Base-by-base conservation (phyloP, 2,329 filamentous ascomycete genomes). In the Colletotrichum siamense region DNA sequence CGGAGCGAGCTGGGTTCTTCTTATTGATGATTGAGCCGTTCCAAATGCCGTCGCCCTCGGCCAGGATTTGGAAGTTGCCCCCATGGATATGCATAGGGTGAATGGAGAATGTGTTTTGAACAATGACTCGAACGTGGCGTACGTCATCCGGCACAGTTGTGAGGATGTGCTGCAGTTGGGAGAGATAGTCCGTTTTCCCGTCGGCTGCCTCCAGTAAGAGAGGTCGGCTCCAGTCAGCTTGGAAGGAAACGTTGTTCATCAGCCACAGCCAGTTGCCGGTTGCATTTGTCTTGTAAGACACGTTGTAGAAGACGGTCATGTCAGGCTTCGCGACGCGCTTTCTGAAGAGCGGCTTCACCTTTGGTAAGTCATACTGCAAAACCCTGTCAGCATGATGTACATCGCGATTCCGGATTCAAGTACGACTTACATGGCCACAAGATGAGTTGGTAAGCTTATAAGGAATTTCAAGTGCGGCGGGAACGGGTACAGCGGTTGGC, bases 1-100 rank as follows among this genome's bases (percentile, higher is more conserved):
- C 73, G 3, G 73, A 64, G 34, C 73, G 73, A 4, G 73, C 57
- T 8, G 70, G 73, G 28, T 76, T 76, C 55, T 30, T 49, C 28
- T 24, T 49, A 80, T 75, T 36, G 15, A 30, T 36, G 12, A 77
- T 30, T 2, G 39, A 55, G 7, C 73, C 76, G 77, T 77, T 68
- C 59, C 67, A 77, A 12, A 82, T 80, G 2, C 84, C 80, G 30
- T 86, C 85, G 0, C 85, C 84, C 70, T 87, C 77, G 59, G 67
- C 67, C 12, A 89, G 79, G 24, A 90, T 84, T 79, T 91, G 91
- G 82, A 92, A 91, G 77, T 87, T 87, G 79, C 92, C 90, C 3
- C 91, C 91, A 81, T 94, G 93, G 3, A 94, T 84, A 82, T 94
- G 92, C 86, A 93, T 92, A 0, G 92, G 92, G 77, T 92, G 90